Evolutionary conservation across 306 rosid species (phyloP).

Genomic region (Mucuna pruriens): DNA sequence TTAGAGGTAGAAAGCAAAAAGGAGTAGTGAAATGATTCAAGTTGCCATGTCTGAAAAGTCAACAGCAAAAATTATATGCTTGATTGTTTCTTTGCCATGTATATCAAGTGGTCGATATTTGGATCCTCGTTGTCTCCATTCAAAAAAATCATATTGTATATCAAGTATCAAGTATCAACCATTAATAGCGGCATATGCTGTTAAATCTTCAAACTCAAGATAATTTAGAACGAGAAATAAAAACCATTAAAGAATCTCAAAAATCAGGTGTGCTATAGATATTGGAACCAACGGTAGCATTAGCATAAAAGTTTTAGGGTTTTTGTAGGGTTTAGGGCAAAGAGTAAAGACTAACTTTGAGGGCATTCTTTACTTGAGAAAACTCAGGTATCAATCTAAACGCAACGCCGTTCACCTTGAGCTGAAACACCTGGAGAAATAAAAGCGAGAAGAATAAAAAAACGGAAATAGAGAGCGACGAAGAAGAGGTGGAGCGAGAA

Average conservation of each 20-base stretch:
- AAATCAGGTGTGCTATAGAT: background rate
- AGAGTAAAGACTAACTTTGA: constrained; percentile 50
- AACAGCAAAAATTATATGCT: background rate
- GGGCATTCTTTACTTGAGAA: constrained; percentile 75
- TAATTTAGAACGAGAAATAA: background rate
- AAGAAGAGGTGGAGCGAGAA: background rate
- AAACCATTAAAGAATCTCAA: background rate
- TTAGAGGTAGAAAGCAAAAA: background rate
- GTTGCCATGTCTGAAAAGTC: background rate
- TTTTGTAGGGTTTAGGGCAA: background rate
- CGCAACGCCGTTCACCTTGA: constrained; percentile 85
- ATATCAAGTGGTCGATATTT: background rate
- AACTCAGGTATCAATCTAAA: constrained; percentile 87
- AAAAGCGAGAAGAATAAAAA: background rate
- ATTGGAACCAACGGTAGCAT: background rate
- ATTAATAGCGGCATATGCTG: background rate
- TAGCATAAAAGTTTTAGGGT: background rate
- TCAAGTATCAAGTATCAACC: too few relatives aligned
- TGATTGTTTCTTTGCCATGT: background rate
- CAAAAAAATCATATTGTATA: background rate
- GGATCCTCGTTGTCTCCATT: background rate
- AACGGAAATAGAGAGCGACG: background rate
- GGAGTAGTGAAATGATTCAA: background rate
- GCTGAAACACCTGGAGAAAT: constrained; percentile 75
- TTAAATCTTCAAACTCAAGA: background rate